Percentiles rank a stretch among this genome's conserved stretches.
Evolutionary conservation across 2,329 filamentous ascomycete species (phyloP).

Genomic region (Dothideomycetidae sp.): DNA sequence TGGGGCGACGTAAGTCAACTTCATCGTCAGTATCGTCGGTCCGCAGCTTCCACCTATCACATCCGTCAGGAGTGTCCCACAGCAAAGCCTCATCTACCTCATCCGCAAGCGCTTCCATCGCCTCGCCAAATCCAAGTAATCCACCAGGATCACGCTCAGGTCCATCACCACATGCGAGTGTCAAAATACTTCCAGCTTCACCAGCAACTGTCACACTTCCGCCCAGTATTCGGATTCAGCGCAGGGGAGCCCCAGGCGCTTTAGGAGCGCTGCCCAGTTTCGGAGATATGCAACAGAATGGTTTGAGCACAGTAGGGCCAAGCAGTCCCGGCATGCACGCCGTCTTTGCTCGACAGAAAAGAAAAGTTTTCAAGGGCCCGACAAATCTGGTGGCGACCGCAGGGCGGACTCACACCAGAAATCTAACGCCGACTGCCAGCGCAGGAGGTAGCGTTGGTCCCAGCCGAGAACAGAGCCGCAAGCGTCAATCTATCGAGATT

Average conservation of each 20-base stretch:
- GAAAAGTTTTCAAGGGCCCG: constrained; percentile 70
- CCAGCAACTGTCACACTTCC: constrained; percentile 65
- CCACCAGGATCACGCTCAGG: constrained; percentile 47
- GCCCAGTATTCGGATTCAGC: constrained; percentile 61
- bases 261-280: constrained; percentile 20
- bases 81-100: constrained; percentile 92
- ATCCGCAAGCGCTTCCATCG: constrained; percentile 47
- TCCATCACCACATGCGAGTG: constrained; percentile 72
- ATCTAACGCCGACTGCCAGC: constrained; percentile 4
- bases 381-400: constrained; percentile 31
- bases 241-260: constrained; percentile 20
- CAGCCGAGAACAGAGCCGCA: constrained; percentile 45
- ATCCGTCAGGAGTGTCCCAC: constrained; percentile 36
- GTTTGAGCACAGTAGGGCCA: constrained; percentile 33
- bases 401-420: constrained; percentile 19
- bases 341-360: constrained; percentile 68
- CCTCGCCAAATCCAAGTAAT: constrained; percentile 24
- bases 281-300: constrained; percentile 12
- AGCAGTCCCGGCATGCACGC: constrained; percentile 43
- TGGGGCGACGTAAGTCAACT: constrained; percentile 86
- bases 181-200: constrained; percentile 89
- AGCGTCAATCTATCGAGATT: constrained; percentile 28
- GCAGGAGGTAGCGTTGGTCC: constrained; percentile 45
- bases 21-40: constrained; percentile 90
- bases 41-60: constrained; percentile 76